A percentile compares a stretch with the other conserved stretches of the same genome.
Evolutionary conservation across 495 filamentous ascomycete genomes (phyloP).

Genomic region (Lasiosphaeriaceae sp.): DNA sequence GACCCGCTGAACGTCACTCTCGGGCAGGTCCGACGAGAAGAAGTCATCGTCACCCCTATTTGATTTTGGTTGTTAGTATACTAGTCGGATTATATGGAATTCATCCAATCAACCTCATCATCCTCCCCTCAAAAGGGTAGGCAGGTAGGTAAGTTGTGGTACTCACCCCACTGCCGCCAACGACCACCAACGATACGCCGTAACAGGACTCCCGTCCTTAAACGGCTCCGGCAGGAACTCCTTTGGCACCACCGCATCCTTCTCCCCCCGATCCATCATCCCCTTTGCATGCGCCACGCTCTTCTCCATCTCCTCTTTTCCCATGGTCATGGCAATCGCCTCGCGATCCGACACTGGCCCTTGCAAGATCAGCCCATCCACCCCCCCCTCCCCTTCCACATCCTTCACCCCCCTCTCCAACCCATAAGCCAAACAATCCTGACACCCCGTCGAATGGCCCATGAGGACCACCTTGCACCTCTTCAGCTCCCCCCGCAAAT

Average conservation of each 20-base stretch:
- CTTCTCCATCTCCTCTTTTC: slow-evolving; percentile 43
- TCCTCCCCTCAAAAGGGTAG: no score
- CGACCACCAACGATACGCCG: slow-evolving; percentile 64
- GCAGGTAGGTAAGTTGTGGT: no score
- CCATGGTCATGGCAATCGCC: slow-evolving; percentile 42
- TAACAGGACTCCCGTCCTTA: slow-evolving; percentile 47
- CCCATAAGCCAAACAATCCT: slow-evolving; percentile 72
- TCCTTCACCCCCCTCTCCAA: background rate
- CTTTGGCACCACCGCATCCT: slow-evolving; percentile 55
- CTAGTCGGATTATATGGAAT: no score
- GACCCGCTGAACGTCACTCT: slow-evolving; percentile 53
- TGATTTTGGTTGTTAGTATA: background rate
- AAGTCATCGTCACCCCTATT: slow-evolving; percentile 74
- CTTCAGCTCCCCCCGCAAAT: slow-evolving; percentile 49
- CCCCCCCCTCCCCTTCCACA: slow-evolving; percentile 11
- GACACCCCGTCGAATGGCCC: slow-evolving; percentile 83
- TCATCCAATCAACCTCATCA: no score
- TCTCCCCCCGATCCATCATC: slow-evolving; percentile 49
- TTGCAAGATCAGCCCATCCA: slow-evolving; percentile 83
- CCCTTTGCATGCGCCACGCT: slow-evolving; percentile 50
- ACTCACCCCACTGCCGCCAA: slow-evolving; percentile 55
- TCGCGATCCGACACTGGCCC: slow-evolving; percentile 79
- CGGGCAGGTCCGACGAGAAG: slow-evolving; percentile 74
- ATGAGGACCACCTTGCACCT: slow-evolving; percentile 70
- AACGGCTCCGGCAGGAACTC: slow-evolving; percentile 47